Base-by-base conservation (phyloP, 2,329 filamentous ascomycete genomes). In the Blastomyces gilchristii region DNA sequence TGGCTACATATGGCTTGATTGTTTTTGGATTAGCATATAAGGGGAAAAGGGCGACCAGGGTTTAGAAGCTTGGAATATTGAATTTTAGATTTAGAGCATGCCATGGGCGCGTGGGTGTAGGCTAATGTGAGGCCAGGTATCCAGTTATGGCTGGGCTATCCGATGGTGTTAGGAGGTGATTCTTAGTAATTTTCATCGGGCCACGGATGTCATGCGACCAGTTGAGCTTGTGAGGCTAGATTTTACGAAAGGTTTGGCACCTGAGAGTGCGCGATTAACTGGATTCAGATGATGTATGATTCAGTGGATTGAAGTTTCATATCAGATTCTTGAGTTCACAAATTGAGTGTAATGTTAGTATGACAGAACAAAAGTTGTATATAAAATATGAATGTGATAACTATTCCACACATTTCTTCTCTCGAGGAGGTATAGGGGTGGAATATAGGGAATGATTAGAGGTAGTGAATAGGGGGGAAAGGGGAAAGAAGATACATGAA, bases 1-100 rank as follows among this genome's bases (percentile, higher is more conserved):
- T 97, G 71, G 91, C 93, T 16, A 79, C 86, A 11, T 90, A 90
- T 74, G 93, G 93, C 18, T 73, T 96, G 69, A 81, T 85, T 71
- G 87, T 88, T 31, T 97, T 94, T 78, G 92, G 91, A 65, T 83
- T 82, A 71, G 90, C 88, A 49, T 88, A 78, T 66, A 71, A 74
- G 65, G 71, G 68, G 60, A 75, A 73, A 70, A 71, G 68, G 64
- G 68, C 66, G 22, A 43, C 60, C 16, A 45, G 28, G 22, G 52
- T 59, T 53, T 64, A 41, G 31, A 54, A 1, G 22, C 25, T 39
- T 49, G n/a, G 37, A 43, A 22, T 34, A 8, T 59, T 45, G 43
- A 11, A 14, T 2, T 22, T 59, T 49, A 2, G n/a, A 49, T 37
- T n/a, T 12, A 12, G 22, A 12, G 22, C 14, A 28, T 41, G 37